phyloP scores from a whole-genome alignment of 148 eudicot species.

The Rhododendron ferrugineum region DNA sequence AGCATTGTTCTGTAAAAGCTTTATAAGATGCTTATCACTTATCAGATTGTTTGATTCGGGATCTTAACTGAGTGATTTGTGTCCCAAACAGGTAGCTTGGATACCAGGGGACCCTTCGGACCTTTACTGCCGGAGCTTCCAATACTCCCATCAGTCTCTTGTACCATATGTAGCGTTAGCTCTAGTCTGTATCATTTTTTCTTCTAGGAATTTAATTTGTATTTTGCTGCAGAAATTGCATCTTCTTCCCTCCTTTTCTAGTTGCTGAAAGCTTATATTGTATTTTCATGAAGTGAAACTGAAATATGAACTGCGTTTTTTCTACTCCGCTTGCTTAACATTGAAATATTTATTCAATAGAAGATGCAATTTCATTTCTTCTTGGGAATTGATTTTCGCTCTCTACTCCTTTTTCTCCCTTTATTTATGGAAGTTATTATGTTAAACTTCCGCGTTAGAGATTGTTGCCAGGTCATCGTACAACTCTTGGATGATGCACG shows the following conservation, averaged over 20 bases:
- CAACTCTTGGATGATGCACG: background rate
- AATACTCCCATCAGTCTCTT: background rate
- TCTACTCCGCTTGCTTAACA: background rate
- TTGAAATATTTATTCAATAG: background rate
- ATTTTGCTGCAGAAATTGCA: background rate
- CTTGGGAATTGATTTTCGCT: background rate
- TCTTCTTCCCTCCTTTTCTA: background rate
- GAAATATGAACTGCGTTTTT: background rate
- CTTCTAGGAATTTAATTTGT: background rate
- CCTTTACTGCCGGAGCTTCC: slow-evolving; percentile 4
- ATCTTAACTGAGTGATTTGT: background rate
- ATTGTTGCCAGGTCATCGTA: background rate
- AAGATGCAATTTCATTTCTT: background rate
- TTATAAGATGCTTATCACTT: background rate
- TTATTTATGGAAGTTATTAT: background rate
- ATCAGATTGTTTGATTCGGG: background rate
- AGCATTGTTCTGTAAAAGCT: background rate
- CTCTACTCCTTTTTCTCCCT: background rate
- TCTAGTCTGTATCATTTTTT: slow-evolving; percentile 11
- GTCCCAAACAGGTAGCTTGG: slow-evolving; percentile 3
- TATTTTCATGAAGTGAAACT: background rate
- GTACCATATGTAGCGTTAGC: slow-evolving; percentile 19
- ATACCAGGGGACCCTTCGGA: background rate
- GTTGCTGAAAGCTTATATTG: background rate
- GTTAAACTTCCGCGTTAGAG: background rate